A percentile compares a stretch with the other conserved stretches of the same genome.
phyloP scores from a whole-genome alignment of 164 flowering plant genomes.

The Kalanchoe fedtschenkoi region DNA sequence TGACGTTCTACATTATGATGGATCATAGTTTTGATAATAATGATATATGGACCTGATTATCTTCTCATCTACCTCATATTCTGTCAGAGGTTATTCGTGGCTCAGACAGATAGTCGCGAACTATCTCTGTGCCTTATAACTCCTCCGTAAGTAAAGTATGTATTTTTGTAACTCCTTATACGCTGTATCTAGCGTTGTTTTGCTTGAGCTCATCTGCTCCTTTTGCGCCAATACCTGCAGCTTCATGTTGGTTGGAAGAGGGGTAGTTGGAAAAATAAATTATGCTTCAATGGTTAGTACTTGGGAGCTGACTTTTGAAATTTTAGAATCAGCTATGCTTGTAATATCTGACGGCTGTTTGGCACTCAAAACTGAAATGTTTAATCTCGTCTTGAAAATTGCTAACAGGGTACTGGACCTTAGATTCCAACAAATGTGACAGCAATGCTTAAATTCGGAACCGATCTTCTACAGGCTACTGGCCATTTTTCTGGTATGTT shows the following conservation, averaged over 20 bases:
- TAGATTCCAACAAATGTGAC: slow-evolving; percentile 69
- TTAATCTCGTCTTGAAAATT: background rate
- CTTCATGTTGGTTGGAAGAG: slow-evolving; percentile 74
- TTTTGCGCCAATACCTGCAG: slow-evolving; percentile 27
- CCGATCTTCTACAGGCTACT: slow-evolving; percentile 77
- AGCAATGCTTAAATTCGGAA: slow-evolving; percentile 55
- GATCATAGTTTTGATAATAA: background rate
- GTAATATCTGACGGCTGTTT: slow-evolving; percentile 2
- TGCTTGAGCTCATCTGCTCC: background rate
- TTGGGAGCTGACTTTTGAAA: background rate
- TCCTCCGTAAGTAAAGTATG: slow-evolving; percentile 74
- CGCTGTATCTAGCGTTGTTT: background rate
- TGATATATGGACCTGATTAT: background rate
- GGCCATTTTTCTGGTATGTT: slow-evolving; percentile 72
- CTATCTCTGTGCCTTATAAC: slow-evolving; percentile 71
- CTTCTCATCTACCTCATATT: slow-evolving; percentile 4
- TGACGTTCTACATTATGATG: background rate
- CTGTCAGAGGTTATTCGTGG: slow-evolving; percentile 67
- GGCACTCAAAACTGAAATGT: background rate
- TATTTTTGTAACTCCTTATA: slow-evolving; percentile 8
- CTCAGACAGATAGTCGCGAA: slow-evolving; percentile 51
- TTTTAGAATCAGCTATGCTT: background rate
- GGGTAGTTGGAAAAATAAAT: slow-evolving; percentile 48
- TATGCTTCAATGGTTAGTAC: slow-evolving; percentile 42
- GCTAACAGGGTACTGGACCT: slow-evolving; percentile 62